These are phyloP conservation scores for Fraxinus sp. DNA, from an alignment of 305 asterid species.

Conservation along the genomic window DNA sequence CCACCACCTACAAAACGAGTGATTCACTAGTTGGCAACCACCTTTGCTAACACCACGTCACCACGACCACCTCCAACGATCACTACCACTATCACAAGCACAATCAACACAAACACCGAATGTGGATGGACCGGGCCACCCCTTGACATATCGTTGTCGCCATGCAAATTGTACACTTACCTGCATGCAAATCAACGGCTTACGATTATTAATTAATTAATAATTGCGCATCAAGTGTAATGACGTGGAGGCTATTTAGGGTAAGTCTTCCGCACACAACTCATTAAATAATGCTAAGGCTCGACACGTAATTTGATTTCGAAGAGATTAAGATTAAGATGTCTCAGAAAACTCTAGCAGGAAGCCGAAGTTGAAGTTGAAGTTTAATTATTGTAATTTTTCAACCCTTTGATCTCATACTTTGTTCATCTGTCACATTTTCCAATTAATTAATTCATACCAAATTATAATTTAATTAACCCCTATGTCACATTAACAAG, in stretches of 20 bases:
- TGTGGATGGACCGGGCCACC: no score
- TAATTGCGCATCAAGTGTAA: background rate
- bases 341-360: background rate
- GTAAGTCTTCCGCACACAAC: background rate
- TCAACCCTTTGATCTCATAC: background rate
- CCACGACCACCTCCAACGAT: no score
- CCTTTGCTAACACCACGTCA: no score
- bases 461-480: no score
- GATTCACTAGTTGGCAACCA: no score
- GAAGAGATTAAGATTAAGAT: background rate
- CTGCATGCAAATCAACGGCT: no score
- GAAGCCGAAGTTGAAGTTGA: background rate
- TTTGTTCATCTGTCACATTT: background rate
- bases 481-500: background rate
- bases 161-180: no score
- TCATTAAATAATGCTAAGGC: background rate
- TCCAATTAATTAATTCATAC: no score
- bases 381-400: background rate
- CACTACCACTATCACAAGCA: no score
- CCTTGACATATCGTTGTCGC: no score
- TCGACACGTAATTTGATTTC: background rate
- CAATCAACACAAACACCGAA: no score
- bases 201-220: background rate
- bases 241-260: background rate
- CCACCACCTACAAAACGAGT: no score